Percentiles rank a stretch among this genome's conserved stretches.
Conservation (phyloP, 2,329 filamentous ascomycete genomes). For the Beauveria sp. region DNA sequence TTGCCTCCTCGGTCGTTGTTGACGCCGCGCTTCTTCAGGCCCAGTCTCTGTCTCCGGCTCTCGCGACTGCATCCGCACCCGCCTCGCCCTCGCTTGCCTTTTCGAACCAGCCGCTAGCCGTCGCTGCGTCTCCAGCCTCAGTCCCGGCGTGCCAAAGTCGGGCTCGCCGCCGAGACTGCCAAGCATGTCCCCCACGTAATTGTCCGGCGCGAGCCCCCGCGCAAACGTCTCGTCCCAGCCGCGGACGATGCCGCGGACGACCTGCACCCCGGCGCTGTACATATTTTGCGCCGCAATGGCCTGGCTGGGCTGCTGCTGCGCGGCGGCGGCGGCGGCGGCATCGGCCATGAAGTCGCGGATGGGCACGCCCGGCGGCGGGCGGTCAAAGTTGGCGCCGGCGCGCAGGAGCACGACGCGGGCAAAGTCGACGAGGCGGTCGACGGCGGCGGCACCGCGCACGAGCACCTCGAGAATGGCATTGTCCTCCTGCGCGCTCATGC, state of each 20-base stretch:
- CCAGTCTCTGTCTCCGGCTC: background rate
- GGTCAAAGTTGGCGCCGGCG: slow-evolving; percentile 63
- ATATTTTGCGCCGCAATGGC: slow-evolving; percentile 57
- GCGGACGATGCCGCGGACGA: slow-evolving; percentile 54
- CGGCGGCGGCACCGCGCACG: slow-evolving; percentile 48
- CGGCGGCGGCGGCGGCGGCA: slow-evolving; percentile 25
- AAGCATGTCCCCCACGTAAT: slow-evolving; percentile 67
- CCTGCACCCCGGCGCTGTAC: slow-evolving; percentile 56
- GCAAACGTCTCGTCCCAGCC: slow-evolving; percentile 54
- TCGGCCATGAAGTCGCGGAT: slow-evolving; percentile 50
- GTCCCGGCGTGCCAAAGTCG: slow-evolving; percentile 45
- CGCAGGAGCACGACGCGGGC: slow-evolving; percentile 60
- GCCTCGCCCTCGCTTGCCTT: background rate
- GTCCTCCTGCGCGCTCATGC: slow-evolving; percentile 66
- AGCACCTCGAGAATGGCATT: slow-evolving; percentile 61
- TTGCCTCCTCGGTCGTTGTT: background rate
- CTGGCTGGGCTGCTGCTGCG: slow-evolving; percentile 52
- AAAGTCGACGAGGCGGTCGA: slow-evolving; percentile 55
- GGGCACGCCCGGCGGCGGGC: slow-evolving; percentile 50
- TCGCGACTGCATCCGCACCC: background rate
- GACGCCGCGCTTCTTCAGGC: background rate
- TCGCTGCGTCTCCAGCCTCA: background rate
- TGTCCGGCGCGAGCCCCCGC: slow-evolving; percentile 47
- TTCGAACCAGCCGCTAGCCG: background rate
- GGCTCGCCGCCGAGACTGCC: slow-evolving; percentile 58